A percentile compares a stretch with the other conserved stretches of the same genome.
phyloP scores from a whole-genome alignment of 768 basidiomycete genomes.

The Leccinum ochraceum region DNA sequence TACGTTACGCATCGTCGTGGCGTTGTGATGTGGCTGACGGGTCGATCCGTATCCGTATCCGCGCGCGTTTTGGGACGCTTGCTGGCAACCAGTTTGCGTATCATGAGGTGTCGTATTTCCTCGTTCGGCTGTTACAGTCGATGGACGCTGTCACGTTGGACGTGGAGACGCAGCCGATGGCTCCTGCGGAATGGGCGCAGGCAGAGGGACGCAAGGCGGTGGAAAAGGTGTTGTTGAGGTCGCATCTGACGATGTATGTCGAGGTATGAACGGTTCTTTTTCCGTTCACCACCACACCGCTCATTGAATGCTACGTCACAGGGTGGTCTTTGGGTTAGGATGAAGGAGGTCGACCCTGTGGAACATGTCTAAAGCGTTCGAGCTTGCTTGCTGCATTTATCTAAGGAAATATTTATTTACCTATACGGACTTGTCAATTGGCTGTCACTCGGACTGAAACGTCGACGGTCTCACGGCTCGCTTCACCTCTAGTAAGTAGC shows the following conservation, averaged over 20 bases:
- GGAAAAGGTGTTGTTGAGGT: conserved; percentile 42
- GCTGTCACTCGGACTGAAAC: not conserved
- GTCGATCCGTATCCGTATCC: not conserved
- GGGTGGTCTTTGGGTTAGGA: conserved; percentile 29
- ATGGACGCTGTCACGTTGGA: conserved; percentile 45
- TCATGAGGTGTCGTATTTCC: conserved; percentile 54
- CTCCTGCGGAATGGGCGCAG: conserved; percentile 35
- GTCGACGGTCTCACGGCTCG: not conserved
- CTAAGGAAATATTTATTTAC: not conserved
- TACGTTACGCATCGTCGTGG: conserved; percentile 4
- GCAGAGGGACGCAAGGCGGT: conserved; percentile 37
- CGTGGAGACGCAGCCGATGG: conserved; percentile 35
- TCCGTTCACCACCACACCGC: not conserved
- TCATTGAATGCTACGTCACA: not conserved
- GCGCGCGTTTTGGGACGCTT: not conserved
- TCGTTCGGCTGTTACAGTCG: conserved; percentile 51
- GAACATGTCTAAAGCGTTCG: not conserved
- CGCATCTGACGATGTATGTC: conserved; percentile 46
- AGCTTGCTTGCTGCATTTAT: not conserved
- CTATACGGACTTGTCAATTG: not conserved
- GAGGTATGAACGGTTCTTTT: conserved; percentile 29
- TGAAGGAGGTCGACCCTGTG: conserved; percentile 19
- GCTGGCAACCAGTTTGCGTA: conserved; percentile 46
- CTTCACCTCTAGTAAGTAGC: no score
- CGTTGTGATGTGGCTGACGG: not conserved